Evolutionary conservation across 164 flowering plant species (phyloP).

Genomic region (Vitis amurensis): DNA sequence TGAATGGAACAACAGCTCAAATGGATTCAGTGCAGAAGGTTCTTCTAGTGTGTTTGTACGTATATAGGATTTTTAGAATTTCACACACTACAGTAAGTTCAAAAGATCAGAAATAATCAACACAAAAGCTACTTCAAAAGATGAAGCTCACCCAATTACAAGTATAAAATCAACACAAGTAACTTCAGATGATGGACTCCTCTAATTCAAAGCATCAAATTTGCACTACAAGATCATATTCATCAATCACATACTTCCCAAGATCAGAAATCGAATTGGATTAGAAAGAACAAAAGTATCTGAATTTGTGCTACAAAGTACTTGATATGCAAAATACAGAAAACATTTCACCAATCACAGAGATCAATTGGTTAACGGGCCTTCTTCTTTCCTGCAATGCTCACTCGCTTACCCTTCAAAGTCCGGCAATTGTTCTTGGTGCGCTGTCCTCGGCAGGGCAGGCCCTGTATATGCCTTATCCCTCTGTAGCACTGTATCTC

Average conservation of each 20-base stretch:
- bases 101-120: too few species aligned
- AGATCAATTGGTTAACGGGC: slow-evolving; percentile 30
- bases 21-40: too few species aligned
- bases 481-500: slow-evolving; percentile 97
- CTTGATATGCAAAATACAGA: neutral
- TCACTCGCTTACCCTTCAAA: slow-evolving; percentile 83
- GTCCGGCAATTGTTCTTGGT: slow-evolving; percentile 94
- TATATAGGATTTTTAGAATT: too few species aligned
- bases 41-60: too few species aligned
- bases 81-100: too few species aligned
- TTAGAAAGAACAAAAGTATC: neutral
- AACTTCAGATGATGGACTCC: too few species aligned
- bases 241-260: neutral
- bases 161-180: too few species aligned
- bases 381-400: slow-evolving; percentile 92
- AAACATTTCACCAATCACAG: neutral
- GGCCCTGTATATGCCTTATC: slow-evolving; percentile 71
- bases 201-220: neutral
- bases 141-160: too few species aligned
- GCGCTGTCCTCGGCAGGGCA: slow-evolving; percentile 95
- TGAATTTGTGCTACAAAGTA: neutral
- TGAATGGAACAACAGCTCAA: too few species aligned
- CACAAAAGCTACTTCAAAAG: too few species aligned
- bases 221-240: neutral
- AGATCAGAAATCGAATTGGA: neutral